Conservation (phyloP, 805 yeast species). For the Candida koratica region DNA sequence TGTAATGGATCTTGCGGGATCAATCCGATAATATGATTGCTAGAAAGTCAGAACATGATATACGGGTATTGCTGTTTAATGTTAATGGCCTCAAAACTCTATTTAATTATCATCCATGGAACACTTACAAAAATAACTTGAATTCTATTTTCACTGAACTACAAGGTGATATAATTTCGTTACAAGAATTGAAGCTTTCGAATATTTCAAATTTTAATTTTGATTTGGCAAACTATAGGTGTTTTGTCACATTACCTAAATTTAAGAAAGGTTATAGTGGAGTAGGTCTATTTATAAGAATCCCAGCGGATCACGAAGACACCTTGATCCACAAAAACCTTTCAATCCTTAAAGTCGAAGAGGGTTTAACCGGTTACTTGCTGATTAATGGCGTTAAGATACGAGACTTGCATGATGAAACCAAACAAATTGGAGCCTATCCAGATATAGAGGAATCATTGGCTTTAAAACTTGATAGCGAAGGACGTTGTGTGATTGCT, state of each 20-base stretch:
- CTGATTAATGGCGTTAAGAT: conserved; percentile 12
- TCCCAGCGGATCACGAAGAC: conserved; percentile 44
- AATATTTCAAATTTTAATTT: conserved; percentile 24
- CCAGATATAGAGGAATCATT: conserved; percentile 32
- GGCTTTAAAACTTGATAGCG: conserved; percentile 58
- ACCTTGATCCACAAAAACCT: conserved; percentile 32
- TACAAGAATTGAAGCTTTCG: conserved; percentile 78
- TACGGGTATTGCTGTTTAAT: conserved; percentile 69
- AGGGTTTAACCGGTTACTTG: conserved; percentile 79
- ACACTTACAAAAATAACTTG: conserved; percentile 36
- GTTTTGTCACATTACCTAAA: conserved; percentile 67
- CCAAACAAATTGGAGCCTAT: conserved; percentile 67
- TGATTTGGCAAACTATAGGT: conserved; percentile 54
- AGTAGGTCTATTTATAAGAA: conserved; percentile 75
- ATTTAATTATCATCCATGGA: conserved; percentile 84
- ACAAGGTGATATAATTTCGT: conserved; percentile 71
- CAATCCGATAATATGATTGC: conserved; percentile 5
- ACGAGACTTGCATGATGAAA: conserved; percentile 20
- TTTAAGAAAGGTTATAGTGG: conserved; percentile 84
- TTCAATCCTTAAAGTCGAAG: conserved; percentile 72
- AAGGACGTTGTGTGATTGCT: conserved; percentile 76
- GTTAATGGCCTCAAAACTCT: conserved; percentile 81
- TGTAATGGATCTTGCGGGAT: too few species aligned
- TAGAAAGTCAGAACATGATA: neutral
- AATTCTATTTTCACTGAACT: conserved; percentile 48